Evolutionary conservation across 2,329 filamentous ascomycete species (phyloP), one percentile per base, ranked within the genome.

Genomic region (Clarireedia paspali): DNA sequence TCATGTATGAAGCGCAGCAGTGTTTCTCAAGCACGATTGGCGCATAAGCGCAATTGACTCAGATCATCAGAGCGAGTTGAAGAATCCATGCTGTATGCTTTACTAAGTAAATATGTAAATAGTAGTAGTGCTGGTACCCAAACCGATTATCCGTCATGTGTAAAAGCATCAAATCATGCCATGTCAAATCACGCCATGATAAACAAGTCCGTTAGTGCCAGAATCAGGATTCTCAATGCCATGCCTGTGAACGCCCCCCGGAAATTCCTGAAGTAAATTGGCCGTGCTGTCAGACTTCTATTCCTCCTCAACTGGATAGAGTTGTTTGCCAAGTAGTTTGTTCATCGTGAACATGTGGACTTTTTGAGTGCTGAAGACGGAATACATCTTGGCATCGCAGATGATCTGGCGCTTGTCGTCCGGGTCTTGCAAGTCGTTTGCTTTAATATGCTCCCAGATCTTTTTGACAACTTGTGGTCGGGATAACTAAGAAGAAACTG

Each of bases 281-380:
- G 24, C 6, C 6, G 24, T 49, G 23, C 20, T 23, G 30, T 54
- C 44, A 23, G 15, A 23, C 10, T 55, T 26, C 39, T 50, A 59
- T 51, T 59, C 57, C 70, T 94, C 90, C 53, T 92, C 90, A 48
- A 89, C 79, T 2, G 87, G 88, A 68, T 95, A 96, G 40, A 97
- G 77, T 67, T 97, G 92, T 69, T 87, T 85, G 60, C 89, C 90
- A 10, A 97, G 83, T 15, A 96, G 82, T 77, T 96, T 96, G 77
- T 96, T 97, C 92, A 99, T 97, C 64, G 90, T 91, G 72, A 99
- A 99, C 94, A 99, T 99, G 73, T 97, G 90, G 50, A 99, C 88
- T 67, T 82, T 88, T 66, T 91, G 83, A 67, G 88, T 82, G 71
- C 95, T 95, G 76, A 99, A 99, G 6, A 99, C 88, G 6, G 88